Conservation (phyloP, 805 yeast species). For the Myxozyma vanderwaltii region DNA sequence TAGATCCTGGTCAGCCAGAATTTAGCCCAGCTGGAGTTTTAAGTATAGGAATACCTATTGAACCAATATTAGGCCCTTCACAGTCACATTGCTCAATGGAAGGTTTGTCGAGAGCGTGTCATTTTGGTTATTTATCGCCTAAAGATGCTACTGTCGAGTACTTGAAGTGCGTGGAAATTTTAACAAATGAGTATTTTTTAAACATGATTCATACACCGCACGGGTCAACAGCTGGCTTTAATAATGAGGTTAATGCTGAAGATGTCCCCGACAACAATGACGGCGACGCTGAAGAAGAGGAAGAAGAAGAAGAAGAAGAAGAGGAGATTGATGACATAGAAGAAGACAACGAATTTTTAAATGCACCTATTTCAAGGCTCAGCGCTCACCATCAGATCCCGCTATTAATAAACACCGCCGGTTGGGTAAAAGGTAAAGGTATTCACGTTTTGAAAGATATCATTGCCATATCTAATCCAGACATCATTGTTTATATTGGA, state of each 20-base stretch:
- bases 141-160: constrained; percentile 65
- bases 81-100: constrained; percentile 40
- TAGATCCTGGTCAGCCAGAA: constrained; percentile 91
- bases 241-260: too few relatives aligned
- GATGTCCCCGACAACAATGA: too few relatives aligned
- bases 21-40: constrained; percentile 71
- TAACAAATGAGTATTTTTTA: constrained; percentile 40
- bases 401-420: constrained; percentile 76
- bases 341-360: neutral
- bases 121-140: constrained; percentile 70
- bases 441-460: constrained; percentile 60
- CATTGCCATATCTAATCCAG: constrained; percentile 50
- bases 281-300: neutral
- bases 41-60: constrained; percentile 46
- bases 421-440: constrained; percentile 91
- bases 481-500: constrained; percentile 60
- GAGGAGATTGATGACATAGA: neutral
- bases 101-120: constrained; percentile 41
- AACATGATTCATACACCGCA: too few relatives aligned
- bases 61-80: constrained; percentile 48
- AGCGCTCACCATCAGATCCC: constrained; percentile 32
- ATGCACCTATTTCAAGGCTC: neutral
- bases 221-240: too few relatives aligned
- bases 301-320: neutral
- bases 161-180: constrained; percentile 46